Conservation (phyloP, 371 early-diverging fungal genomes). For the Homolaphlyctis polyrhiza region DNA sequence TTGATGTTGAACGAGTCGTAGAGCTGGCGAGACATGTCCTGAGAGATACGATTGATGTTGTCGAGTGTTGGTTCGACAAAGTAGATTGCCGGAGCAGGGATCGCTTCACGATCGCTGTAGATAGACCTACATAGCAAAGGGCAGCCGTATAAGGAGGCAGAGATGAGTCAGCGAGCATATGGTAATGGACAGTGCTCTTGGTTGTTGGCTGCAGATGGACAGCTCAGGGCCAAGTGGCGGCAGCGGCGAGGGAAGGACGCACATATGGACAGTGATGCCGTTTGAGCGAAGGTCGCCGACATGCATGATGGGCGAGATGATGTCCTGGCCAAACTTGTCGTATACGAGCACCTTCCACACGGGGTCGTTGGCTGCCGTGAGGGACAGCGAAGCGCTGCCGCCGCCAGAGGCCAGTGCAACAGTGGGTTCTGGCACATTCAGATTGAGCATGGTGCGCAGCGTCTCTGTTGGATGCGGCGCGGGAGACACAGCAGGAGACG, state of each 20-base stretch:
- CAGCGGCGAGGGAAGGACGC: constrained; percentile 12
- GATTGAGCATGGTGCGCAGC: constrained; percentile 32
- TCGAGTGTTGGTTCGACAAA: constrained; percentile 90
- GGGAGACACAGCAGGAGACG: too few relatives aligned
- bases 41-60: constrained; percentile 65
- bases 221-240: neutral
- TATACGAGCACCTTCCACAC: constrained; percentile 98
- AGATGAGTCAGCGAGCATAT: neutral
- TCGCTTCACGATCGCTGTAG: constrained; percentile 73
- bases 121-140: constrained; percentile 38
- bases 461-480: too few relatives aligned
- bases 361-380: constrained; percentile 22
- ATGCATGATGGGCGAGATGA: constrained; percentile 95
- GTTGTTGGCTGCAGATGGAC: too few relatives aligned
- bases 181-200: too few relatives aligned
- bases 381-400: neutral
- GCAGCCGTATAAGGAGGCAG: neutral
- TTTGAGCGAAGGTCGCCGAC: constrained; percentile 96
- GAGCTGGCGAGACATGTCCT: constrained; percentile 86
- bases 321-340: constrained; percentile 89
- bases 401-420: neutral
- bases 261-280: constrained; percentile 99
- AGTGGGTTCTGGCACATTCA: constrained; percentile 26
- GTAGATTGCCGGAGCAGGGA: constrained; percentile 96
- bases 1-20: constrained; percentile 96